phyloP scores from a whole-genome alignment of 1,284 basidiomycete genomes.

The Melanopsichium pennsylvanicum region DNA sequence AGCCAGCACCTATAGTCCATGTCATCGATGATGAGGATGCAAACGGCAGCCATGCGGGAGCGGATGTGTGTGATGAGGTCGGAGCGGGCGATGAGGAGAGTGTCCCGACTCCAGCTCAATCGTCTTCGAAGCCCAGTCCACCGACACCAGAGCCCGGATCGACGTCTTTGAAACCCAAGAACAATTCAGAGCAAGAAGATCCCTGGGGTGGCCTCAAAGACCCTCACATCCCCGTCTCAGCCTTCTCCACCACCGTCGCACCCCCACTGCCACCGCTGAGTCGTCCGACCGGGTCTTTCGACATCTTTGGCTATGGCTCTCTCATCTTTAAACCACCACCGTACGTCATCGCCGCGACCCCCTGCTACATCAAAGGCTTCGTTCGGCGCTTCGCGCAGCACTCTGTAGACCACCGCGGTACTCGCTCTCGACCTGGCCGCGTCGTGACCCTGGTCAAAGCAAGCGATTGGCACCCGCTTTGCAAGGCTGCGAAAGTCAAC shows the following conservation, averaged over 20 bases:
- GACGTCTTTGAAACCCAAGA: neutral
- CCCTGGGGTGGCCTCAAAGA: slow-evolving; percentile 32
- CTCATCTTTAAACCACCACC: slow-evolving; percentile 65
- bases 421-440: slow-evolving; percentile 70
- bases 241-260: slow-evolving; percentile 24
- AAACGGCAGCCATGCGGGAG: neutral
- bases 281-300: slow-evolving; percentile 55
- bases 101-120: slow-evolving; percentile 2
- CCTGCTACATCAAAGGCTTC: slow-evolving; percentile 84
- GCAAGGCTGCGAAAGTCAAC: slow-evolving; percentile 71
- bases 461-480: slow-evolving; percentile 74
- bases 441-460: slow-evolving; percentile 87
- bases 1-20: slow-evolving; percentile 2
- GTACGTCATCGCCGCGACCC: slow-evolving; percentile 63
- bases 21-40: slow-evolving; percentile 23
- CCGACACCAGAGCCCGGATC: too few relatives aligned
- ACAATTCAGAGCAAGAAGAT: slow-evolving; percentile 6
- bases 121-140: neutral
- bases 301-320: slow-evolving; percentile 62
- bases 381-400: slow-evolving; percentile 84
- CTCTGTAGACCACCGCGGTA: slow-evolving; percentile 78
- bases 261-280: slow-evolving; percentile 22
- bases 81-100: slow-evolving; percentile 28
- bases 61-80: slow-evolving; percentile 12
- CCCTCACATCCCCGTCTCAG: slow-evolving; percentile 34